A percentile compares a stretch with the other conserved stretches of the same genome.
phyloP scores from a whole-genome alignment of 2,329 filamentous ascomycete genomes.

The Beauveria bassiana region DNA sequence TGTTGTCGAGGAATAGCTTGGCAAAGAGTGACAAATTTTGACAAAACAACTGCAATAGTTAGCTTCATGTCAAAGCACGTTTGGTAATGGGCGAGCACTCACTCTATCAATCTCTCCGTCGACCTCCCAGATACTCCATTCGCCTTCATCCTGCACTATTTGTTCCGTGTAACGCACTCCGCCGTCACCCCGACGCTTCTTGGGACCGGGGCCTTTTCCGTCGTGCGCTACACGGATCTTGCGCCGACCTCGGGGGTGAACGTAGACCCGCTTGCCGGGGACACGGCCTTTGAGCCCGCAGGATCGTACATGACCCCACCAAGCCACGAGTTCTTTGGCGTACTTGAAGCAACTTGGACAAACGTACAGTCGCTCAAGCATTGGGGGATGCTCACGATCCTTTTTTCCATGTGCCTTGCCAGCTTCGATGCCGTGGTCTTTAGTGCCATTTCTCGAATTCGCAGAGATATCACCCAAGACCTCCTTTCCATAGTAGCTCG shows the following conservation, averaged over 20 bases:
- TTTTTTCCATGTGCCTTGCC: slow-evolving; percentile 24
- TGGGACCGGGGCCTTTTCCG: slow-evolving; percentile 23
- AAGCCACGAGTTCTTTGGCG: slow-evolving; percentile 53
- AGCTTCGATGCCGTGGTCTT: slow-evolving; percentile 16
- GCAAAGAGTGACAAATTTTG: slow-evolving; percentile 95
- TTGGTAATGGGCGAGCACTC: slow-evolving; percentile 23
- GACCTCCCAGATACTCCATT: slow-evolving; percentile 85
- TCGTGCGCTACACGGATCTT: slow-evolving; percentile 30
- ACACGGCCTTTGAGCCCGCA: slow-evolving; percentile 45
- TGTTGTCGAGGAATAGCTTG: slow-evolving; percentile 96
- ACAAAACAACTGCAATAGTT: slow-evolving; percentile 60
- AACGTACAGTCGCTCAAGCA: slow-evolving; percentile 68
- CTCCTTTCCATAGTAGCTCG: slow-evolving; percentile 79
- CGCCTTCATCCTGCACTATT: slow-evolving; percentile 51
- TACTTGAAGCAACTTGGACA: slow-evolving; percentile 96
- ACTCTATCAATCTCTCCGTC: slow-evolving; percentile 80
- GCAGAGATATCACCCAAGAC: slow-evolving; percentile 45
- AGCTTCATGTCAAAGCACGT: not conserved
- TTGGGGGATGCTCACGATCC: slow-evolving; percentile 29
- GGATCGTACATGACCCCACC: slow-evolving; percentile 48
- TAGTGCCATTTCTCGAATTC: slow-evolving; percentile 20
- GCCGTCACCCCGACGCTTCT: slow-evolving; percentile 31
- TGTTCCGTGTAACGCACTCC: slow-evolving; percentile 33
- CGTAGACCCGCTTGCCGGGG: slow-evolving; percentile 70
- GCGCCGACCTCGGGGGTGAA: slow-evolving; percentile 42